phyloP scores from a whole-genome alignment of 2,329 filamentous ascomycete species.

The Orbilia brochopaga region DNA sequence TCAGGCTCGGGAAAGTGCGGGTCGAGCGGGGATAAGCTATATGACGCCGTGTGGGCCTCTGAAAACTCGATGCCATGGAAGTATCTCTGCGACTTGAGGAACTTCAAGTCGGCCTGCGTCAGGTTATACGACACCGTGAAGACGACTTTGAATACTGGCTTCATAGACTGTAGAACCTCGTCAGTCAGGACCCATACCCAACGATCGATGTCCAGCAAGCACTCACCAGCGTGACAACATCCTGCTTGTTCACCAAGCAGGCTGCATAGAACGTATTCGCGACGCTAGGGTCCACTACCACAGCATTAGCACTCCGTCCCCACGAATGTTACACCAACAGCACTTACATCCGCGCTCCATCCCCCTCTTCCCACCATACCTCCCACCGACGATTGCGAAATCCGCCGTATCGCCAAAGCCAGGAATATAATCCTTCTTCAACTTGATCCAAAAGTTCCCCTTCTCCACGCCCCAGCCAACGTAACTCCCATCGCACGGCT shows the following conservation, averaged over 20 bases:
- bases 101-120: conserved; percentile 59
- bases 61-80: conserved; percentile 57
- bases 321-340: neutral
- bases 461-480: conserved; percentile 63
- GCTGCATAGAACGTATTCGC: conserved; percentile 70
- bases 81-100: conserved; percentile 59
- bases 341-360: conserved; percentile 39
- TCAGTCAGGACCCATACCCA: conserved; percentile 3
- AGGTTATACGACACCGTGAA: conserved; percentile 59
- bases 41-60: conserved; percentile 21
- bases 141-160: conserved; percentile 57
- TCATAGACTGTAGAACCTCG: conserved; percentile 31
- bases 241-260: conserved; percentile 73
- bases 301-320: conserved; percentile 10
- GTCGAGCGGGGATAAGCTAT: conserved; percentile 11
- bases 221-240: conserved; percentile 58
- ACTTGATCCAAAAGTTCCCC: conserved; percentile 69
- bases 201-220: neutral
- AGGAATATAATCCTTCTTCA: conserved; percentile 84
- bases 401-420: conserved; percentile 82
- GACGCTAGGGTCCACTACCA: conserved; percentile 69
- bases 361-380: conserved; percentile 55
- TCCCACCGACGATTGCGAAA: conserved; percentile 77
- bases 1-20: conserved; percentile 33
- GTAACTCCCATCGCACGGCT: conserved; percentile 76